These are phyloP conservation scores for Craspedostauros australis DNA, from an alignment of 108 stramenopile species.

Conservation along the genomic window DNA sequence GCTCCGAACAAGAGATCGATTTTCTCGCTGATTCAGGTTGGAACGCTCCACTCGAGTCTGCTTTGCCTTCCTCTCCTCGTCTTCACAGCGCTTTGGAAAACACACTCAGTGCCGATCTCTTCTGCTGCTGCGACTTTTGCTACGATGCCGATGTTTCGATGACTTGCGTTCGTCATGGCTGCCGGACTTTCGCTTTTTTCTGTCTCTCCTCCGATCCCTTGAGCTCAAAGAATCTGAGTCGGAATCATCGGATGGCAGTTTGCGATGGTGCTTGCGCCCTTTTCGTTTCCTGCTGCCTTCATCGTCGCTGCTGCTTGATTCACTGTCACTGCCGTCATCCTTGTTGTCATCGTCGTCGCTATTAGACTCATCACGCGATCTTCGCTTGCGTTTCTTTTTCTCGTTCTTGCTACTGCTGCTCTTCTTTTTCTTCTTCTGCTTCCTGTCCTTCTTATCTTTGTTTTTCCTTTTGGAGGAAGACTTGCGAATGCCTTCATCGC, in stretches of 20 bases:
- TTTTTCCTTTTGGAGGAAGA: neutral
- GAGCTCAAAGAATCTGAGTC: no score
- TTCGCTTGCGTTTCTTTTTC: neutral
- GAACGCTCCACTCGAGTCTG: no score
- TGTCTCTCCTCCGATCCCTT: neutral
- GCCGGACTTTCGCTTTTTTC: neutral
- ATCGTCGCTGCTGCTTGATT: neutral
- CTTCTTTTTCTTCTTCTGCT: neutral
- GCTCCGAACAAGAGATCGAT: no score
- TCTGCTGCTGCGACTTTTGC: neutral
- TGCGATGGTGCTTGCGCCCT: no score
- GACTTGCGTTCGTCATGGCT: neutral
- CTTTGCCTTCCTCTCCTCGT: no score
- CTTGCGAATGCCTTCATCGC: neutral
- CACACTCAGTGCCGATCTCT: no score
- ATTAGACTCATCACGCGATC: neutral
- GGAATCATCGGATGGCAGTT: no score
- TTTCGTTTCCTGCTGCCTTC: neutral
- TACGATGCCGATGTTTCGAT: neutral
- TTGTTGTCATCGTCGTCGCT: neutral
- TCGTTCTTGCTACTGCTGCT: neutral
- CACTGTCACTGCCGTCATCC: neutral
- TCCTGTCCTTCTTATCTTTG: neutral
- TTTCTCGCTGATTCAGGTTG: no score
- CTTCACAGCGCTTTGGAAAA: no score